Base-by-base conservation (phyloP, 176 grass and related monocot genomes). In the Aegilops bicornis region DNA sequence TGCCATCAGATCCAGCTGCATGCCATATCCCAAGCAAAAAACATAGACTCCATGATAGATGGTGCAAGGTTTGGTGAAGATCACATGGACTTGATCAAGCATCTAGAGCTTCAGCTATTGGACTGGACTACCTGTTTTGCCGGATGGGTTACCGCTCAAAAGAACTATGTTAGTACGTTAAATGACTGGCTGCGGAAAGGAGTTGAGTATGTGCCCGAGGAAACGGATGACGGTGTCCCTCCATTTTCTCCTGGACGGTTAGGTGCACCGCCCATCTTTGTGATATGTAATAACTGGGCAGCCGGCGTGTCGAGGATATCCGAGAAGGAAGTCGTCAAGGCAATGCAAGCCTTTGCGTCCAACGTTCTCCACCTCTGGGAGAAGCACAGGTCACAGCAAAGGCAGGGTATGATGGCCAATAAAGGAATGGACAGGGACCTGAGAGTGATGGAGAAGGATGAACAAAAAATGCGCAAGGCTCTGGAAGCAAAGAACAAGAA, bases 191-290 rank as follows among this genome's bases (percentile, higher is more conserved):
- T 99, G 43, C 58, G 8, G 33, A 99, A 93, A 47, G 92, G 94
- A 73, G 86, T 99, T 70, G 73, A 67, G 64, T 93, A 97, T 69
- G 92, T 84, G 13, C 94, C 91, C 23, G 97, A 97, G 68, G 92
- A 70, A 77, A 99, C 97, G 39, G 97, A 99, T 60, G 97, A 99
- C 69, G 97, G 97, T 42, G 56, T 67, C 17, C 85, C 90, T 84
- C 97, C 97, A 1, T 97, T 94, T 87, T 99, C 97, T 88, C 97
- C 97, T 15, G 97, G 97, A 4, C 87, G 97, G 30, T 69, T 99
- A 77, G 97, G 94, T 36, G 97, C 89, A 10, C 97, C 97, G 35
- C 92, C 92, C 11, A 88, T 99, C 42, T 99, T 99, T 45, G 77
- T 96, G 69, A 94, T 99, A 79, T 97, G 88, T 43, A 96, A 97